These are phyloP conservation scores for Hypoxylon lienhwacheense DNA, from an alignment of 495 filamentous ascomycete species.

Conservation along the genomic window DNA sequence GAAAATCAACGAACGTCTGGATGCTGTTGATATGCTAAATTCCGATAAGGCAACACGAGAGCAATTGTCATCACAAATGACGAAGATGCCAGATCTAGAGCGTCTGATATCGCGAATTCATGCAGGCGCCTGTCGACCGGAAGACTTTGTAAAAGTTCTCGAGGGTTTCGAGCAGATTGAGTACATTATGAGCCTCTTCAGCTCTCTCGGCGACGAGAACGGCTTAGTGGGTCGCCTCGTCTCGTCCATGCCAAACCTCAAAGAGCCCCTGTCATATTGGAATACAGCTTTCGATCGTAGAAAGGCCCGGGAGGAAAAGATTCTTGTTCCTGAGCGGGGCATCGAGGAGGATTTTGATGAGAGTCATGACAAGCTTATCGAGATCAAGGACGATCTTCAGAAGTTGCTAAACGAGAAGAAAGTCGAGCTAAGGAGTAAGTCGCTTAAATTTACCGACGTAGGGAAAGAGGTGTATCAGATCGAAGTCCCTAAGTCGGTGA, in stretches of 20 bases:
- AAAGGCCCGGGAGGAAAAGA: slow-evolving; percentile 71
- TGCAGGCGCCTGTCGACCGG: slow-evolving; percentile 80
- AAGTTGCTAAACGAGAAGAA: slow-evolving; percentile 69
- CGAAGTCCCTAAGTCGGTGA: slow-evolving; percentile 84
- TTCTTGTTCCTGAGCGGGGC: slow-evolving; percentile 81
- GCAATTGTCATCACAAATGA: slow-evolving; percentile 79
- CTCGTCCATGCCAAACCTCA: slow-evolving; percentile 79
- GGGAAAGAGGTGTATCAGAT: slow-evolving; percentile 98
- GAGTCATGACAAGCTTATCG: slow-evolving; percentile 75
- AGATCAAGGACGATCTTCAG: slow-evolving; percentile 71
- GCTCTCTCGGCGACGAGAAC: slow-evolving; percentile 67
- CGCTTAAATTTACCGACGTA: slow-evolving; percentile 82
- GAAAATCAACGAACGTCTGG: slow-evolving; percentile 91
- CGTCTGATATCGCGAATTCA: slow-evolving; percentile 93
- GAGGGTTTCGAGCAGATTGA: slow-evolving; percentile 98
- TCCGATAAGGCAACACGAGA: slow-evolving; percentile 76
- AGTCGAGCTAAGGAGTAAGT: slow-evolving; percentile 62
- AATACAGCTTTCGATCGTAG: slow-evolving; percentile 87
- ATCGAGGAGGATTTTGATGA: slow-evolving; percentile 92
- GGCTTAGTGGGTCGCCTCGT: slow-evolving; percentile 85
- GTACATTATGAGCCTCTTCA: slow-evolving; percentile 79
- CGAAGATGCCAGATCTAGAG: slow-evolving; percentile 92
- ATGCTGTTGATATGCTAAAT: slow-evolving; percentile 92
- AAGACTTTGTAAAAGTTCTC: slow-evolving; percentile 90
- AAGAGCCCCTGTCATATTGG: slow-evolving; percentile 75